These are phyloP conservation scores for Glebionis coronaria DNA, from an alignment of 129 eudicot genomes.

Conservation along the genomic window DNA sequence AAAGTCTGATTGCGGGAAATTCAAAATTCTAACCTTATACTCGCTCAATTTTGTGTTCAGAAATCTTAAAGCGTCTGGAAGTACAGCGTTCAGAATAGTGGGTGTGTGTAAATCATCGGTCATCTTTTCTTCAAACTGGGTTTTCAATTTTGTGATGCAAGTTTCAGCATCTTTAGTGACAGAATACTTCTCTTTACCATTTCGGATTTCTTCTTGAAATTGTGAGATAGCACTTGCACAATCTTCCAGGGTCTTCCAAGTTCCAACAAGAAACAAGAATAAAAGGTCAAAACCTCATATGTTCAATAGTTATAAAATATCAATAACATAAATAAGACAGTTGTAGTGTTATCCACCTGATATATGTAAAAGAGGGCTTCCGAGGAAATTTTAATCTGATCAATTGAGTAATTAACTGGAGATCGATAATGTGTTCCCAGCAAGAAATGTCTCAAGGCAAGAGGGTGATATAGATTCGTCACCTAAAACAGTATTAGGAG, in stretches of 20 bases:
- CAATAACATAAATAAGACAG: neutral
- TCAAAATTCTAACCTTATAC: slow-evolving; percentile 50
- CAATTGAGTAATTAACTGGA: slow-evolving; percentile 71
- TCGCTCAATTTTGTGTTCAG: slow-evolving; percentile 46
- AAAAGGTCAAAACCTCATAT: neutral
- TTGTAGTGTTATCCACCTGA: slow-evolving; percentile 45
- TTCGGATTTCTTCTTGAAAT: slow-evolving; percentile 32
- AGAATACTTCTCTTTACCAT: neutral
- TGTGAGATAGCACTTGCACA: slow-evolving; percentile 47
- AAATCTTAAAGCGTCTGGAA: slow-evolving; percentile 58
- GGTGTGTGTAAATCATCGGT: slow-evolving; percentile 81
- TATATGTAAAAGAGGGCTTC: slow-evolving; percentile 67
- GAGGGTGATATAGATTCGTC: slow-evolving; percentile 73
- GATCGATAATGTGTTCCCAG: slow-evolving; percentile 89
- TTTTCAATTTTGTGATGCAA: slow-evolving; percentile 40
- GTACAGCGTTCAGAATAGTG: slow-evolving; percentile 49
- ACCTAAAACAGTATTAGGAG: slow-evolving; percentile 42
- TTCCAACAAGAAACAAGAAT: slow-evolving; percentile 29
- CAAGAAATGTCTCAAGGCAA: slow-evolving; percentile 89
- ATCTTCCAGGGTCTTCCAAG: slow-evolving; percentile 75
- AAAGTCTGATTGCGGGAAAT: neutral
- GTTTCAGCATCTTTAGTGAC: slow-evolving; percentile 51
- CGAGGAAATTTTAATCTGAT: slow-evolving; percentile 68
- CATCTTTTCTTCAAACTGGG: slow-evolving; percentile 61
- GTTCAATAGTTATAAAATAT: neutral